Evolutionary conservation across 768 basidiomycete species (phyloP).

Genomic region (Russula sp.): DNA sequence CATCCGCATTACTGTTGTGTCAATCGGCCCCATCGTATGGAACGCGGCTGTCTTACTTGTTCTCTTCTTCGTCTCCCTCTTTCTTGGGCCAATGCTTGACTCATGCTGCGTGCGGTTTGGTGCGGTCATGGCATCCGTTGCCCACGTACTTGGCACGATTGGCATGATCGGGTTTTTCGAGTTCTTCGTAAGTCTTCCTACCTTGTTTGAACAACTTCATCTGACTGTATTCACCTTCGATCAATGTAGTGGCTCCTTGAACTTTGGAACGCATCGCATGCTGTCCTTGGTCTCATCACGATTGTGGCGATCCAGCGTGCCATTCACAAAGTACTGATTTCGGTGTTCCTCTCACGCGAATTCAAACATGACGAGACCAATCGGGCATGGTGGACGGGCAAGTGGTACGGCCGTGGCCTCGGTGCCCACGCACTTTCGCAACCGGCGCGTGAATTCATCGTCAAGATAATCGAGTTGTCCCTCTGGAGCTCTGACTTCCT

Average conservation of each 20-base stretch:
- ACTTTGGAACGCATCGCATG: constrained; percentile 95
- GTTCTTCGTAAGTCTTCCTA: constrained; percentile 66
- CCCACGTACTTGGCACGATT: constrained; percentile 75
- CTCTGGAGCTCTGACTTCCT: constrained; percentile 96
- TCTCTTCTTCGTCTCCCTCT: constrained; percentile 87
- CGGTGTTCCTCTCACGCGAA: constrained; percentile 92
- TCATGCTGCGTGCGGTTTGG: constrained; percentile 86
- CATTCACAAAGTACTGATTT: constrained; percentile 90
- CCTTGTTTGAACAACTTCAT: neutral
- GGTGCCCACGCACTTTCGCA: constrained; percentile 92
- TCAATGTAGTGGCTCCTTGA: constrained; percentile 85
- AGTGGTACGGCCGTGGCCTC: constrained; percentile 94
- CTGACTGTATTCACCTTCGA: no score
- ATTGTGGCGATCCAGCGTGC: constrained; percentile 89
- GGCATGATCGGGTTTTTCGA: constrained; percentile 96
- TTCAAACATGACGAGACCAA: constrained; percentile 99
- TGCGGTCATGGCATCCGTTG: constrained; percentile 86
- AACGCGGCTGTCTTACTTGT: constrained; percentile 84
- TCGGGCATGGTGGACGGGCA: constrained; percentile 98
- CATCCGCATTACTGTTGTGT: constrained; percentile 89
- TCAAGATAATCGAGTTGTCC: constrained; percentile 98
- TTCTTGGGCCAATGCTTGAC: constrained; percentile 89
- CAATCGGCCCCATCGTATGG: constrained; percentile 93
- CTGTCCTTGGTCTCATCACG: constrained; percentile 87
- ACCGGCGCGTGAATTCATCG: constrained; percentile 93